These are phyloP conservation scores for Ophiosphaerella narmari DNA, from an alignment of 2,329 filamentous ascomycete species.

Conservation along the genomic window DNA sequence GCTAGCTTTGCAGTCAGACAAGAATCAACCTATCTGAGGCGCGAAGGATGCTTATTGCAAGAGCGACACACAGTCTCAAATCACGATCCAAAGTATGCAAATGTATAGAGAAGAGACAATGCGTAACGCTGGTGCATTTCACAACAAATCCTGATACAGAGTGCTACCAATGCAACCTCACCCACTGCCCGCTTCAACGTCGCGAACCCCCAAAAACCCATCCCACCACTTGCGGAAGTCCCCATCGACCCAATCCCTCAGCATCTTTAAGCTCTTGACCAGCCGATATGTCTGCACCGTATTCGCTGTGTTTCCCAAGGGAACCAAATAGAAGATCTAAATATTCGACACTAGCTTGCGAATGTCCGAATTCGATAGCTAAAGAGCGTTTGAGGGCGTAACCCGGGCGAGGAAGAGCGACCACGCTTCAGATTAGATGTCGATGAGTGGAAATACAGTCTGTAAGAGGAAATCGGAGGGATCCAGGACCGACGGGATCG, in stretches of 20 bases:
- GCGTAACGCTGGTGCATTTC: too few relatives aligned
- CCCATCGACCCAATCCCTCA: slow-evolving; percentile 12
- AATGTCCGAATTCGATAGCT: slow-evolving; percentile 7
- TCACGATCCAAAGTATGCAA: too few relatives aligned
- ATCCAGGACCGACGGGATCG: slow-evolving; percentile 4
- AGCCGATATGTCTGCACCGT: slow-evolving; percentile 17
- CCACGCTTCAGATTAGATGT: slow-evolving; percentile 13
- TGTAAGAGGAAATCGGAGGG: slow-evolving; percentile 10
- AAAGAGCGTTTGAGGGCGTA: slow-evolving; percentile 3
- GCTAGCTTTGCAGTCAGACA: too few relatives aligned
- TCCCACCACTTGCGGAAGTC: slow-evolving; percentile 17
- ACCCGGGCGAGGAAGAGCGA: slow-evolving; percentile 14
- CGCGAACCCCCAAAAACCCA: slow-evolving; percentile 10
- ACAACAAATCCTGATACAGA: too few relatives aligned
- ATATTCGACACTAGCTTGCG: slow-evolving; percentile 11
- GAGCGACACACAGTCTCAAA: too few relatives aligned
- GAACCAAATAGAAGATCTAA: slow-evolving; percentile 16
- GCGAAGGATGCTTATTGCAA: too few relatives aligned
- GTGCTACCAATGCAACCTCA: background rate
- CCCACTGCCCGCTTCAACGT: slow-evolving; percentile 6
- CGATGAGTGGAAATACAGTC: slow-evolving; percentile 11
- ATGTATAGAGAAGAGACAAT: too few relatives aligned
- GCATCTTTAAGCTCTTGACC: slow-evolving; percentile 15
- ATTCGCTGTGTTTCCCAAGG: slow-evolving; percentile 15
- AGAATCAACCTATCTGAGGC: too few relatives aligned